These are phyloP conservation scores for Trametes punicea DNA, from an alignment of 768 basidiomycete species.

Conservation along the genomic window DNA sequence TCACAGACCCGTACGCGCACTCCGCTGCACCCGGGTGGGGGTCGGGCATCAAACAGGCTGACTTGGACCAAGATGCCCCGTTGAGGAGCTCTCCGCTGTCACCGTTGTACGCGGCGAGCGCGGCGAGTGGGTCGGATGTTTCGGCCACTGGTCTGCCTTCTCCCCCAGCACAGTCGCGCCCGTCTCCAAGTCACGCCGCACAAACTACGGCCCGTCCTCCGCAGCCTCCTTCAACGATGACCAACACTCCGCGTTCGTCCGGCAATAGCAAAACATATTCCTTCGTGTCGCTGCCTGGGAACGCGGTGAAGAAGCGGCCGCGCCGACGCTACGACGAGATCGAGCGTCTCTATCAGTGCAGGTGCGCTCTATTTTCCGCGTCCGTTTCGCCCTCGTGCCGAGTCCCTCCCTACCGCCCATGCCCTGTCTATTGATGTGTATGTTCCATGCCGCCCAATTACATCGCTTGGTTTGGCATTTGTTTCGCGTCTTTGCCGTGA, in stretches of 20 bases:
- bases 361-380: constrained; percentile 39
- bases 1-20: constrained; percentile 10
- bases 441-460: constrained; percentile 1
- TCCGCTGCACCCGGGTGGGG: constrained; percentile 7
- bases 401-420: background rate
- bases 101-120: constrained; percentile 19
- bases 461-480: constrained; percentile 19
- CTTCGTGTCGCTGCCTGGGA: constrained; percentile 78
- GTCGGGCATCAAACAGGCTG: constrained; percentile 14
- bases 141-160: constrained; percentile 17
- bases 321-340: constrained; percentile 91
- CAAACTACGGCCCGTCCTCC: constrained; percentile 3
- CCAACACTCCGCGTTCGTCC: constrained; percentile 9
- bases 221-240: background rate
- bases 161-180: constrained; percentile 9
- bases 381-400: background rate
- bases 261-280: constrained; percentile 67
- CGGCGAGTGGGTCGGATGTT: constrained; percentile 20
- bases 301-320: constrained; percentile 80
- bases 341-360: constrained; percentile 88
- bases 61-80: constrained; percentile 18
- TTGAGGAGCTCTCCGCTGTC: constrained; percentile 20
- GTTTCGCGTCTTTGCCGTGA: background rate
- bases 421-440: background rate
- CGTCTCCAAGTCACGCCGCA: constrained; percentile 3